Percentiles rank a stretch among this genome's conserved stretches.
Conservation (phyloP, 1,139 yeast species). For the Ashbya aceris region DNA sequence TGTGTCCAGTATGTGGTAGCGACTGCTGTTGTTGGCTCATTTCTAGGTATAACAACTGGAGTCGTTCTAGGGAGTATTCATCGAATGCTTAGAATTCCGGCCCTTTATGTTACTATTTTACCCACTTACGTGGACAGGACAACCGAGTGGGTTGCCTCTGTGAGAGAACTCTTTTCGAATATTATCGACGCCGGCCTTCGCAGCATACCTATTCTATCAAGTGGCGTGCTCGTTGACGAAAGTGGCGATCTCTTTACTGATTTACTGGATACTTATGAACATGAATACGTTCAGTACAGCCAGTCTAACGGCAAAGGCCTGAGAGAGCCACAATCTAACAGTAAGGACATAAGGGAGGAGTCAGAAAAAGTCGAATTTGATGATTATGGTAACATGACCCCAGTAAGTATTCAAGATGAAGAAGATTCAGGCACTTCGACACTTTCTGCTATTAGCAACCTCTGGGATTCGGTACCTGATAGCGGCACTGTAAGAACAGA, state of each 20-base stretch:
- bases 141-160: background rate
- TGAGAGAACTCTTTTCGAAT: background rate
- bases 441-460: conserved; percentile 9
- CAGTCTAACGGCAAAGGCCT: background rate
- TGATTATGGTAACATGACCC: conserved; percentile 8
- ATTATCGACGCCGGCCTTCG: background rate
- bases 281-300: background rate
- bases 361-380: background rate
- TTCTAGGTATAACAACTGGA: conserved; percentile 17
- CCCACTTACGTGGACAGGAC: conserved; percentile 12
- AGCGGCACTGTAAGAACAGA: conserved; percentile 20
- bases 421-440: conserved; percentile 9
- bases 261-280: conserved; percentile 1
- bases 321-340: no score
- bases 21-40: conserved; percentile 12
- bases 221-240: conserved; percentile 4
- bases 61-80: conserved; percentile 16
- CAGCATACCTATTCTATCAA: conserved; percentile 4
- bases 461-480: conserved; percentile 18
- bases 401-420: conserved; percentile 9
- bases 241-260: conserved; percentile 4
- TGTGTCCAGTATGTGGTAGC: conserved; percentile 18
- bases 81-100: conserved; percentile 16
- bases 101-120: background rate
- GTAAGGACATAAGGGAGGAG: no score